Conservation (phyloP, 129 eudicot genomes). For the Chrysanthemum lavandulifolium region DNA sequence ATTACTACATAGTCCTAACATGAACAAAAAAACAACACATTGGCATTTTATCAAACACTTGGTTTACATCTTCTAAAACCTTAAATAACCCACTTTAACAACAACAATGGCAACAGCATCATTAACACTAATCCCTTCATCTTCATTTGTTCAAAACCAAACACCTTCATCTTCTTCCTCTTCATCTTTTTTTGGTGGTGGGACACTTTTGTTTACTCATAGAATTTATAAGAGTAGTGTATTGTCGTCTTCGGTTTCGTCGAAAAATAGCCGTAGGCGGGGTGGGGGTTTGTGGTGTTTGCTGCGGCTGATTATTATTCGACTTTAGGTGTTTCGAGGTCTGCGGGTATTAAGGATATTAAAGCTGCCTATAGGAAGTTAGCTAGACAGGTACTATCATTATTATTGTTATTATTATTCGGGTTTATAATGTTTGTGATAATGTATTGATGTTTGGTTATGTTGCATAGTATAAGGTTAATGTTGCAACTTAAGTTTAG, state of each 20-base stretch:
- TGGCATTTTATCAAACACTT: slow-evolving; percentile 30
- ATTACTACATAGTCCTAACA: not conserved
- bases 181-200: slow-evolving; percentile 54
- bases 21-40: slow-evolving; percentile 1
- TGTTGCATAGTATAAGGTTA: not conserved
- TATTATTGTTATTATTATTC: no score
- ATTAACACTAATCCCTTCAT: slow-evolving; percentile 44
- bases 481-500: no score
- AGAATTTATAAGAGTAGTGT: slow-evolving; percentile 26
- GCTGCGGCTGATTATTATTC: slow-evolving; percentile 95
- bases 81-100: not conserved
- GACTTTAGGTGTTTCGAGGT: slow-evolving; percentile 84
- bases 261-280: slow-evolving; percentile 39
- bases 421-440: not conserved
- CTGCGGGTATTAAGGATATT: slow-evolving; percentile 74
- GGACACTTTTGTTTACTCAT: slow-evolving; percentile 32
- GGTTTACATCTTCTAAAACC: slow-evolving; percentile 20
- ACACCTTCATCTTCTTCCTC: slow-evolving; percentile 38
- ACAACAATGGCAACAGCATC: slow-evolving; percentile 42
- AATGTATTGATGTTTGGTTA: not conserved
- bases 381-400: slow-evolving; percentile 78
- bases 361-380: slow-evolving; percentile 88
- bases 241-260: slow-evolving; percentile 31
- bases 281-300: slow-evolving; percentile 44
- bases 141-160: slow-evolving; percentile 38